These are phyloP conservation scores for Fusarium pseudograminearum DNA, from an alignment of 2,329 filamentous ascomycete species.

Conservation along the genomic window DNA sequence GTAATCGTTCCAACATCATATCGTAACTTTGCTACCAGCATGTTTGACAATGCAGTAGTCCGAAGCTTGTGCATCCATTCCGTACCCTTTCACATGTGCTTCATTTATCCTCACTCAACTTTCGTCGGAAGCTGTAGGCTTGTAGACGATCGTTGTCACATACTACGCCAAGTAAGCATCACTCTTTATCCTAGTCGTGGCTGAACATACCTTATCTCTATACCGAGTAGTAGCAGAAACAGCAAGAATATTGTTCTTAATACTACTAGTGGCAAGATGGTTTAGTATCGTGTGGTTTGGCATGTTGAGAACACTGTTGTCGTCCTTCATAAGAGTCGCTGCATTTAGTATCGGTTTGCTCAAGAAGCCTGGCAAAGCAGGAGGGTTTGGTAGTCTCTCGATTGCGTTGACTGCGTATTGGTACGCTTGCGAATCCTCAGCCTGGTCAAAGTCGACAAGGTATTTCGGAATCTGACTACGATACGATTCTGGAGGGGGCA, in stretches of 20 bases:
- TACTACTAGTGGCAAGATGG: constrained; percentile 96
- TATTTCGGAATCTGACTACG: constrained; percentile 83
- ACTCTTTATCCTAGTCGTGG: neutral
- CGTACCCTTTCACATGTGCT: neutral
- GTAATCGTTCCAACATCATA: constrained; percentile 23
- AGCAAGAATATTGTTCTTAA: constrained; percentile 94
- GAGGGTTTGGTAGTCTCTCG: constrained; percentile 84
- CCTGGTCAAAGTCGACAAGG: constrained; percentile 85
- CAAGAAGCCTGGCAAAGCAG: constrained; percentile 88
- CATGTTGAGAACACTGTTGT: constrained; percentile 96
- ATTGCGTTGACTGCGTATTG: constrained; percentile 80
- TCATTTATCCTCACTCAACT: constrained; percentile 40
- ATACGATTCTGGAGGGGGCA: constrained; percentile 70
- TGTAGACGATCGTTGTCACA: constrained; percentile 97
- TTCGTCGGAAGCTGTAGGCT: constrained; percentile 77
- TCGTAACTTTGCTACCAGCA: constrained; percentile 14
- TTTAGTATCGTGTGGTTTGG: constrained; percentile 98
- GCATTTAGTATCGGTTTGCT: constrained; percentile 96
- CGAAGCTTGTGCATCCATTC: neutral
- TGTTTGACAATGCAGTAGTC: constrained; percentile 5
- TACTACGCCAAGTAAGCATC: constrained; percentile 70
- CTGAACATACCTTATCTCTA: constrained; percentile 81
- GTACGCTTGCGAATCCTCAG: constrained; percentile 81
- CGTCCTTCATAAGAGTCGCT: constrained; percentile 92
- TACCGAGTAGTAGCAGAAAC: constrained; percentile 98